phyloP scores from a whole-genome alignment of 345 rosid species.

The Bruguiera parviflora region DNA sequence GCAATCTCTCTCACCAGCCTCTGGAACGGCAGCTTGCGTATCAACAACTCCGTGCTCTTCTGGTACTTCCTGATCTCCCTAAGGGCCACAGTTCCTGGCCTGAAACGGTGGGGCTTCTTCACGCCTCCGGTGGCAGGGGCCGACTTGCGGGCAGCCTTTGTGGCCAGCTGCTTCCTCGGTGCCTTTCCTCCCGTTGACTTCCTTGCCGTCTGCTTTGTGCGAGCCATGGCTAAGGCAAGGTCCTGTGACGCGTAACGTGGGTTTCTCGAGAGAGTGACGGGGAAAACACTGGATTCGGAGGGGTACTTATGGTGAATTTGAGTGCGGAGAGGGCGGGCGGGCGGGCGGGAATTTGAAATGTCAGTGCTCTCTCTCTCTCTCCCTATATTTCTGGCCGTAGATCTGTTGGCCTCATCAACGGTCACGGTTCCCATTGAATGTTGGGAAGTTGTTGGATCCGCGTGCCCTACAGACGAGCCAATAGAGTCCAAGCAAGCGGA shows the following conservation, averaged over 20 bases:
- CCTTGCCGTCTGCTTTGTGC: constrained; percentile 15
- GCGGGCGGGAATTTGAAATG: neutral
- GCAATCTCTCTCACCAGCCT: neutral
- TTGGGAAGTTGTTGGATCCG: too few species aligned
- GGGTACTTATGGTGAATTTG: neutral
- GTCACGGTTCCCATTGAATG: too few species aligned
- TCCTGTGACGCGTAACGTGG: too few species aligned
- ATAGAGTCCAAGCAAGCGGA: too few species aligned
- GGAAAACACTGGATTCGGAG: neutral
- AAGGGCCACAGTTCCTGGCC: constrained; percentile 14
- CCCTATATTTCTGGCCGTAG: too few species aligned
- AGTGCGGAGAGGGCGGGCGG: neutral
- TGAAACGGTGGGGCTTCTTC: constrained; percentile 17
- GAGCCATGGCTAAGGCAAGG: neutral
- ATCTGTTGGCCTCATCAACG: too few species aligned
- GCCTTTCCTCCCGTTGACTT: constrained; percentile 2
- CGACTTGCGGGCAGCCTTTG: constrained; percentile 13
- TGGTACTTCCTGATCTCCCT: constrained; percentile 19
- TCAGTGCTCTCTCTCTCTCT: neutral
- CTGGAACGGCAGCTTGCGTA: neutral
- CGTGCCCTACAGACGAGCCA: too few species aligned
- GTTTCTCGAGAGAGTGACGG: too few species aligned
- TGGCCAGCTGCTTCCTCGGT: constrained; percentile 18
- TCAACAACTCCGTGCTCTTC: neutral
- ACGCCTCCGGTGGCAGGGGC: constrained; percentile 5